Evolutionary conservation across 345 rosid species (phyloP), one percentile per base, ranked within the genome.

Genomic region (Eucalyptus polybractea): DNA sequence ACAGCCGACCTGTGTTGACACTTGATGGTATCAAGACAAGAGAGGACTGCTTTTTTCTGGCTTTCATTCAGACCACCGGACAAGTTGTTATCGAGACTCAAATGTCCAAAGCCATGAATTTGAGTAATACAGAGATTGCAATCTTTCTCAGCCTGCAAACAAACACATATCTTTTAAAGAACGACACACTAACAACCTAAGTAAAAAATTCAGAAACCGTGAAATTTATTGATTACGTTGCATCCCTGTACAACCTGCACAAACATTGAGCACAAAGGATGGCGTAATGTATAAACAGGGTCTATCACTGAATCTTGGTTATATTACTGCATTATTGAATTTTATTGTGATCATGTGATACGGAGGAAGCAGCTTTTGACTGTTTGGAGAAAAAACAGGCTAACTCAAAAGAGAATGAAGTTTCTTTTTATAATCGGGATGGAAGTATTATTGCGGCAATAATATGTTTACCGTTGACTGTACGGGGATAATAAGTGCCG

Each of bases 61-160:
- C 89, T 89, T 31, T 90, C 89, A 40, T 91, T 89, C 88, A 91
- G 76, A 37, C 37, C n/a, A 31, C 44, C 7, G 54, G 60, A 16
- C 44, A 88, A 31, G 42, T 24, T 47, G 31, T 22, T 10, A 19
- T 76, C 15, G 9, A 21, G 47, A 76, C 83, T 76, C 83, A 0
- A 0, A 76, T 40, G 83, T 22, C 5, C 31, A 37, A 3, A 27
- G 67, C 27, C 88, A 50, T 45, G 37, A 47, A 56, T 33, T 31
- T 69, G n/a, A 27, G 22, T 50, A 51, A 21, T 44, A 37, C 89
- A 85, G 47, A 50, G 54, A 10, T 37, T 22, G 86, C 92, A 91
- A 25, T 37, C 50, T 85, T 85, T 83, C 53, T 37, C 67, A 80
- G 40, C 81, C 91, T 90, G 87, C 42, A 15, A 87, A 10, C 33